Base-by-base conservation (phyloP, 1,284 basidiomycete genomes). In the Cutaneotrichosporon mucoides region DNA sequence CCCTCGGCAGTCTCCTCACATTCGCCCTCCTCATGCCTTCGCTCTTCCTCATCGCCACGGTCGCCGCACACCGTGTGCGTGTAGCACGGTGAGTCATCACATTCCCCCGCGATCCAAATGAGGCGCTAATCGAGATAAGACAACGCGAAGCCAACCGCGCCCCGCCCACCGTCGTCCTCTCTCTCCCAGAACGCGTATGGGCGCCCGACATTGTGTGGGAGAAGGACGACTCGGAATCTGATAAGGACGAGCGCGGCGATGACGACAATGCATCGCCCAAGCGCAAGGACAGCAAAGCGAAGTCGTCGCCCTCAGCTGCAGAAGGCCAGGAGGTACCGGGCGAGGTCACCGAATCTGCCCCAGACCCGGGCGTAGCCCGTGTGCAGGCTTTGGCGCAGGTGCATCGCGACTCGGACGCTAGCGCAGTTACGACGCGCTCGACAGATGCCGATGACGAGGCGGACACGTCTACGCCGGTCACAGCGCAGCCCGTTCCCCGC, bases 151-250 rank as follows among this genome's bases (percentile, higher is more conserved):
- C 71, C 36, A 76, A 79, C 59, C 69, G 77, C 12, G 77, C 77
- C 2, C 77, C 77, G 6, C 69, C 76, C 1, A 63, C 73, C 12
- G 66, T 78, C 12, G 77, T 79, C 3, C 65, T 77, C 8, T 76
- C 75, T 5, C 68, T 79, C 9, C 77, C 77, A 0, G 77, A 79
- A 59, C 57, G 76, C 12, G 68, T 78, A 13, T 79, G 77, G 77
- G 66, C 73, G 8, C 77, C 77, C 2, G 77, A 77, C 56, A 77
- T 77, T 53, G 75, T 76, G 15, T 79, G 76, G 76, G 77, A 79
- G 53, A 79, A 79, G 62, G 64, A 78, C 36, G 71, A 76, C 50
- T 67, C 68, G 4, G 64, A 65, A 51, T 48, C 64, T 37, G 50
- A 62, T 61, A 57, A 62, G 48, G 67, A 67, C 55, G 24, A 45